Evolutionary conservation across 192 early-diverging fungal species (phyloP).

Genomic region (Backusella mclennaniae): DNA sequence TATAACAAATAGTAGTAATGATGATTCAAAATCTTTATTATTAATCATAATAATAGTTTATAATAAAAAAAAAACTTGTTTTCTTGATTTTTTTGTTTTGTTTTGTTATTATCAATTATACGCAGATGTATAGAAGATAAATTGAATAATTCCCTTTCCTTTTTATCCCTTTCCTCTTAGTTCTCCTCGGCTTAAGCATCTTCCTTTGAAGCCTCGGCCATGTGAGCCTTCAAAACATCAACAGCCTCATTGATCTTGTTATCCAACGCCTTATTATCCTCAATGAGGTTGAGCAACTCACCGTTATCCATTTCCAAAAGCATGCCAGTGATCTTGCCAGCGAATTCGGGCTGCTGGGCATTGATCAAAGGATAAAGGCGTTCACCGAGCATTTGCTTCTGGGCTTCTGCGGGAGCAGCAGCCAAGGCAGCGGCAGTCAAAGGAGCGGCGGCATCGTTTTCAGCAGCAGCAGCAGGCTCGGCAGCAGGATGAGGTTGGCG

Average conservation of each 20-base stretch:
- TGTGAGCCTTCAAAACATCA: constrained; percentile 72
- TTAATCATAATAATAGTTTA: too few species aligned
- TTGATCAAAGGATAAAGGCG: constrained; percentile 82
- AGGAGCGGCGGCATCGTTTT: constrained; percentile 9
- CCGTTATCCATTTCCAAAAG: constrained; percentile 94
- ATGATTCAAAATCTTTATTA: constrained; percentile 1
- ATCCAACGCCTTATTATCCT: constrained; percentile 72
- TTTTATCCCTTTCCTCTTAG: too few species aligned
- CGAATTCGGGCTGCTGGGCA: constrained; percentile 64
- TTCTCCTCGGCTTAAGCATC: not conserved
- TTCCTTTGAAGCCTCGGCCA: constrained; percentile 8
- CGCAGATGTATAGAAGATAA: too few species aligned
- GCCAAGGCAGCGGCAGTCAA: constrained; percentile 72
- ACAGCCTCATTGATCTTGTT: constrained; percentile 88
- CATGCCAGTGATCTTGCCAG: constrained; percentile 99
- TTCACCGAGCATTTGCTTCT: constrained; percentile 97
- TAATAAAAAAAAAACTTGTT: too few species aligned
- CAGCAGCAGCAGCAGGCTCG: constrained; percentile 6
- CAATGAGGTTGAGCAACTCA: constrained; percentile 88
- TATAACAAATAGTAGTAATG: constrained; percentile 9
- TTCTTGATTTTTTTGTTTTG: too few species aligned
- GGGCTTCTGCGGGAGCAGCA: constrained; percentile 72
- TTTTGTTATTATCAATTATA: too few species aligned
- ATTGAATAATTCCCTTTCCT: too few species aligned
- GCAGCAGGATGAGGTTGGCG: constrained; percentile 1